Evolutionary conservation across 139 green algal species (phyloP), one percentile per base, ranked within the genome.

Genomic region (Parachlorella kessleri): DNA sequence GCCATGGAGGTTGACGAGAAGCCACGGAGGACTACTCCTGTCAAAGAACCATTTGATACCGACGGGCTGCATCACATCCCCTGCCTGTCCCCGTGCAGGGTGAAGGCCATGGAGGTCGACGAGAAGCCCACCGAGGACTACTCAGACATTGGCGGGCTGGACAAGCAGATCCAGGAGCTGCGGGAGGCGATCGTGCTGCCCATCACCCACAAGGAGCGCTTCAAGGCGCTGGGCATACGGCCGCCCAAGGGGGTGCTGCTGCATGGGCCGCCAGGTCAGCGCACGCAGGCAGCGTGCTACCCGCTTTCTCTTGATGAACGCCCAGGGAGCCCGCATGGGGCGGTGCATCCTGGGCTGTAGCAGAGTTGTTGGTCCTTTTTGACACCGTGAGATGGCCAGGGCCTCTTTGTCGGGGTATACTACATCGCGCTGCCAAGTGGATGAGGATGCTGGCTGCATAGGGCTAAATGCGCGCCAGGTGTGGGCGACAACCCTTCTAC

Each of bases 41-140:
- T n/a, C n/a, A n/a, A n/a, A n/a, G n/a, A n/a, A n/a, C n/a, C n/a
- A n/a, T n/a, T n/a, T n/a, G n/a, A n/a, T n/a, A n/a, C n/a, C n/a
- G n/a, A n/a, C n/a, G n/a, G n/a, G n/a, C n/a, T n/a, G n/a, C 33
- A 30, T 72, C 32, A 42, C 24, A 8, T 54, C 6, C 35, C 23
- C 32, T 72, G 33, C 66, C 8, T 8, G 23, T 48, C 38, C 36
- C 21, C 55, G 36, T 72, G 42, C 70, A 79, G 71, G 23, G 81
- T 88, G 8, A 89, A 85, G 73, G 77, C 79, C 1, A 95, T 97
- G 91, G 91, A 97, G 84, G 94, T 97, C 75, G 97, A 99, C 80
- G 97, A 99, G 89, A 99, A 99, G 89, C 97, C 97, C 9, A 98
- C 88, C 21, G 97, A 99, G 89, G 97, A 99, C 83, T 99, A 99